Percentiles rank a stretch among this genome's conserved stretches.
Evolutionary conservation across 192 early-diverging fungal species (phyloP).

Genomic region (Mortierella alpina): DNA sequence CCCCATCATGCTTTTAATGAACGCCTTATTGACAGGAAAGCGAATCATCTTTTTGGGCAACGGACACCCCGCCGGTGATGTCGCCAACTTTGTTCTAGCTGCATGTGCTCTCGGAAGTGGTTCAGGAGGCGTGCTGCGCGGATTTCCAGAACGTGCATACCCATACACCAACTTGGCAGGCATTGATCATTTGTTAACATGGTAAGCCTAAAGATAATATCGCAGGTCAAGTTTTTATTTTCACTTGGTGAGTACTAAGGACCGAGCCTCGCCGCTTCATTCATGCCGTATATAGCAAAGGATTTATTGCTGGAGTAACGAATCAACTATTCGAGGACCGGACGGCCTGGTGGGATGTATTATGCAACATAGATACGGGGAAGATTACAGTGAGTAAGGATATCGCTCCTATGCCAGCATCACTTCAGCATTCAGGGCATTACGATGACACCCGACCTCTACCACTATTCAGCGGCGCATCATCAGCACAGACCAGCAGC

Average conservation of each 20-base stretch:
- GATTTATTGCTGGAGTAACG: slow-evolving; percentile 96
- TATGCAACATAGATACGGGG: slow-evolving; percentile 93
- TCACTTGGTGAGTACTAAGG: slow-evolving; percentile 1
- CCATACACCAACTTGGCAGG: slow-evolving; percentile 91
- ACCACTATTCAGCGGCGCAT: slow-evolving; percentile 23
- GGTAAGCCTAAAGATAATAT: slow-evolving; percentile 56
- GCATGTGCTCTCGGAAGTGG: slow-evolving; percentile 91
- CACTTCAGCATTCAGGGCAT: slow-evolving; percentile 14
- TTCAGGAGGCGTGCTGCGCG: slow-evolving; percentile 86
- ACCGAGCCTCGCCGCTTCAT: too few species aligned
- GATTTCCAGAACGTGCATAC: slow-evolving; percentile 89
- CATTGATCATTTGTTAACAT: slow-evolving; percentile 85
- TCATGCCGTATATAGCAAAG: slow-evolving; percentile 62
- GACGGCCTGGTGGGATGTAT: slow-evolving; percentile 95
- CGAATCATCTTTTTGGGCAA: slow-evolving; percentile 92
- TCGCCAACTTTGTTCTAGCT: slow-evolving; percentile 91
- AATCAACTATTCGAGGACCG: slow-evolving; percentile 97
- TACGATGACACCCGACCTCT: slow-evolving; percentile 30
- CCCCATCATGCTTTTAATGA: slow-evolving; percentile 88
- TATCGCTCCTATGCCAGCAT: slow-evolving; percentile 38
- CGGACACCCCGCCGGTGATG: slow-evolving; percentile 89
- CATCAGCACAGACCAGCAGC: slow-evolving; percentile 21
- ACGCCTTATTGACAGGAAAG: slow-evolving; percentile 94
- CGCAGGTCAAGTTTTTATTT: slow-evolving; percentile 3
- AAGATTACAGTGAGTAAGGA: slow-evolving; percentile 93